A percentile compares a stretch with the other conserved stretches of the same genome.
Conservation (phyloP, 176 grass and related monocot species). For the Themeda triandra region DNA sequence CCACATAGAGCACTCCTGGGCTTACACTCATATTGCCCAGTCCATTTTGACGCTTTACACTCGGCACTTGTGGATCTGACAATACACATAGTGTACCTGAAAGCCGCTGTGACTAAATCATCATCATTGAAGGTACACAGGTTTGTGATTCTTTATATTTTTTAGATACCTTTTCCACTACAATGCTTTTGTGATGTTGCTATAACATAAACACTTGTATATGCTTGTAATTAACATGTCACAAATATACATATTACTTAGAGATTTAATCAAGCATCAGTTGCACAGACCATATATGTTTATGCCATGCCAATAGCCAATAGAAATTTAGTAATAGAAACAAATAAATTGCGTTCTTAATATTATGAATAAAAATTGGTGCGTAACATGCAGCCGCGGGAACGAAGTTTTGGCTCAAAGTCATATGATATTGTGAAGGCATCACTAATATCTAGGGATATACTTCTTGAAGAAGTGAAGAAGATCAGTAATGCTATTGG, state of each 20-base stretch:
- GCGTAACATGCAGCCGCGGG: conserved; percentile 30
- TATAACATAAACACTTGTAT: background rate
- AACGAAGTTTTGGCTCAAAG: conserved; percentile 50
- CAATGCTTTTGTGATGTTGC: background rate
- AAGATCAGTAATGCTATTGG: conserved; percentile 72
- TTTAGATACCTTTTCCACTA: background rate
- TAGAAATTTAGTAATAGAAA: background rate
- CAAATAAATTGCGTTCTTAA: background rate
- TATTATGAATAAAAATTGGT: conserved; percentile 13
- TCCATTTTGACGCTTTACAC: conserved; percentile 89
- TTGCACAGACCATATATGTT: background rate
- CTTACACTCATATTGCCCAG: conserved; percentile 87
- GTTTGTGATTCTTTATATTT: conserved; percentile 66
- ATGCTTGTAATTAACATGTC: background rate
- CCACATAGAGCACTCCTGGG: conserved; percentile 81
- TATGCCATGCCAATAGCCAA: background rate
- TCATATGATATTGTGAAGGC: conserved; percentile 63
- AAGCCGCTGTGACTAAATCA: conserved; percentile 56
- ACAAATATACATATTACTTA: background rate
- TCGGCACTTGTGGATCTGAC: conserved; percentile 81
- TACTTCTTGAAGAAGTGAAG: conserved; percentile 70
- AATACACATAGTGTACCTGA: conserved; percentile 78
- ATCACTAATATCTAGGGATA: conserved; percentile 62
- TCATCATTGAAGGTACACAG: conserved; percentile 69
- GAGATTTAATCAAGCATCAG: background rate